phyloP scores from a whole-genome alignment of 768 basidiomycete genomes.

The Mycena rosella region DNA sequence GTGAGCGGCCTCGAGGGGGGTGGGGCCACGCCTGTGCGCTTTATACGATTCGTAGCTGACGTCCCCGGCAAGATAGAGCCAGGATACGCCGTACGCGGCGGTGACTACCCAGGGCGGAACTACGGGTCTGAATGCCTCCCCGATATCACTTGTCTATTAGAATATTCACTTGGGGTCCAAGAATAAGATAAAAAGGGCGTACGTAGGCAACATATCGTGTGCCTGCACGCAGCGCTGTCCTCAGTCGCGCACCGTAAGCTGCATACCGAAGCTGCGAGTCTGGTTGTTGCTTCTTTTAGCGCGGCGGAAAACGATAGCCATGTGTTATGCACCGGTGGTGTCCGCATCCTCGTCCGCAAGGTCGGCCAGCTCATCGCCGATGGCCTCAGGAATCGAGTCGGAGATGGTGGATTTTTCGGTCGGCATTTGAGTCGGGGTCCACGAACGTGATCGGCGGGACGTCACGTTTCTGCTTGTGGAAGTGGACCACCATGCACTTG shows the following conservation, averaged over 20 bases:
- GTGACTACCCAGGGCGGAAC: slow-evolving; percentile 79
- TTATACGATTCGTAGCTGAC: slow-evolving; percentile 88
- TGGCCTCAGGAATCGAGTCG: slow-evolving; percentile 49
- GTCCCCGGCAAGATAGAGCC: slow-evolving; percentile 85
- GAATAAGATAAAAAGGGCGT: slow-evolving; percentile 58
- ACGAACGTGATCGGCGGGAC: slow-evolving; percentile 3
- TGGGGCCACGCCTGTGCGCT: slow-evolving; percentile 75
- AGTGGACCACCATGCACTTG: slow-evolving; percentile 13
- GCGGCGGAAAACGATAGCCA: too few species aligned
- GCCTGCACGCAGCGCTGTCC: slow-evolving; percentile 79
- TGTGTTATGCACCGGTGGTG: too few species aligned
- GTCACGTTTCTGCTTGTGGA: not conserved
- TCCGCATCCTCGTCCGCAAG: slow-evolving; percentile 76
- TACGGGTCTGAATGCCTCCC: slow-evolving; percentile 86
- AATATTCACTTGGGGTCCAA: slow-evolving; percentile 30
- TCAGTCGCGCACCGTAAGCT: slow-evolving; percentile 83
- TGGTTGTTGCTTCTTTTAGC: too few species aligned
- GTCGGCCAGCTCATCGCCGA: slow-evolving; percentile 63
- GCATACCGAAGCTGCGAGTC: slow-evolving; percentile 78
- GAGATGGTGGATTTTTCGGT: slow-evolving; percentile 47
- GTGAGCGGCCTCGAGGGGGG: slow-evolving; percentile 73
- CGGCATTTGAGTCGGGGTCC: slow-evolving; percentile 1
- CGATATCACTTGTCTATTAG: slow-evolving; percentile 80
- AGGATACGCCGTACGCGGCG: slow-evolving; percentile 85
- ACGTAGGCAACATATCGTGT: slow-evolving; percentile 86